phyloP scores from a whole-genome alignment of 2,329 filamentous ascomycete species.

The Dactylellina parvicollis region DNA sequence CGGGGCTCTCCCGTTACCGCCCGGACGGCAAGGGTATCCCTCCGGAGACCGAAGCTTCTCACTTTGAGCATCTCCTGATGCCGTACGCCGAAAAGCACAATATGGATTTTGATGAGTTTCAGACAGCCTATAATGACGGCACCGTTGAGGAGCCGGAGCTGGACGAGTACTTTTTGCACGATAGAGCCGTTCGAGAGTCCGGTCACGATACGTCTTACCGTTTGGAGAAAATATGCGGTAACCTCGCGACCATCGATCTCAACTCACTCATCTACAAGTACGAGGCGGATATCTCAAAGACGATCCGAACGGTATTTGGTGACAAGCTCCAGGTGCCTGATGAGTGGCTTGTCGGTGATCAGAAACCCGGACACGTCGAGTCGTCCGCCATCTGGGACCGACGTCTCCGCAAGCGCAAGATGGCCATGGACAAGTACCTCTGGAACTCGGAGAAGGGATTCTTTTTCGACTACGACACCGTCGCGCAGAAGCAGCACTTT shows the following conservation, averaged over 20 bases:
- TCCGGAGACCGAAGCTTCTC: constrained; percentile 86
- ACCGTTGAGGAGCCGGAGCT: constrained; percentile 83
- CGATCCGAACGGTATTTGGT: constrained; percentile 83
- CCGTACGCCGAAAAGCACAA: constrained; percentile 86
- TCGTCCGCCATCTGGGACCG: constrained; percentile 91
- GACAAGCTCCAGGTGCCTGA: constrained; percentile 83
- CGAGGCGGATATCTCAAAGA: constrained; percentile 88
- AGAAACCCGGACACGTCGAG: constrained; percentile 75
- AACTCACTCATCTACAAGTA: constrained; percentile 98
- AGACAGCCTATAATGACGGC: constrained; percentile 84
- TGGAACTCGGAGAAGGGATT: constrained; percentile 93
- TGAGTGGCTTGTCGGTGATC: constrained; percentile 78
- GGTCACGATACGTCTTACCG: constrained; percentile 97
- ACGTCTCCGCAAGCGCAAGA: constrained; percentile 82
- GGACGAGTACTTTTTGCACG: constrained; percentile 94
- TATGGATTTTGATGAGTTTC: constrained; percentile 84
- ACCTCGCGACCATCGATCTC: constrained; percentile 91
- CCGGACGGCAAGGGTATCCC: constrained; percentile 86
- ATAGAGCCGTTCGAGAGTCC: constrained; percentile 93
- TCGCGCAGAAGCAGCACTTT: constrained; percentile 77
- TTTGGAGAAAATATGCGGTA: constrained; percentile 84
- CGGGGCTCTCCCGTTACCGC: constrained; percentile 84
- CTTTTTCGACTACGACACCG: constrained; percentile 97
- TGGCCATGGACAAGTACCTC: constrained; percentile 87
- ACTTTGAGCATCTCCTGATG: constrained; percentile 83